Conservation (phyloP, 2,329 filamentous ascomycete species). For the Eutypa lata region DNA sequence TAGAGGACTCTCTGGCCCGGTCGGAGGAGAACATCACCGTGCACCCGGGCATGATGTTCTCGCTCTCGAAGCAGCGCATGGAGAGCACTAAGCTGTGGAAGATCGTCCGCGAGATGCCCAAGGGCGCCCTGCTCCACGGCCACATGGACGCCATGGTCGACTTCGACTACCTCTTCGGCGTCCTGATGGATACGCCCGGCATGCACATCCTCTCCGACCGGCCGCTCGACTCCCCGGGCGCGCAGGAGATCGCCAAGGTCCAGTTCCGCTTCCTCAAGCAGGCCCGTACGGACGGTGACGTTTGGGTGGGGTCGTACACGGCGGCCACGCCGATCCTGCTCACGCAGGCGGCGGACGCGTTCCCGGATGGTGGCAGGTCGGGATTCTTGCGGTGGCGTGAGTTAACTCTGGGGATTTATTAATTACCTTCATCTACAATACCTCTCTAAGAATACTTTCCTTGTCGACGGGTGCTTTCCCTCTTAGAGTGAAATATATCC, state of each 20-base stretch:
- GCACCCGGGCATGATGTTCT: conserved; percentile 93
- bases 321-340: conserved; percentile 56
- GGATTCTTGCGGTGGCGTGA: conserved; percentile 70
- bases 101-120: conserved; percentile 83
- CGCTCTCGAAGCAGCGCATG: conserved; percentile 79
- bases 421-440: too few relatives aligned
- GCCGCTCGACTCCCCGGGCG: conserved; percentile 51
- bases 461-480: too few relatives aligned
- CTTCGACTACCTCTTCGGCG: conserved; percentile 72
- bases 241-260: conserved; percentile 53
- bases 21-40: conserved; percentile 59
- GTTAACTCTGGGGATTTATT: too few relatives aligned
- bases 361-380: conserved; percentile 66
- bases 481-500: too few relatives aligned
- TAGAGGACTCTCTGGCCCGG: conserved; percentile 67
- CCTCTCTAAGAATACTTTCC: too few relatives aligned
- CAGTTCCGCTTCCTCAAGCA: conserved; percentile 59
- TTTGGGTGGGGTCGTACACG: conserved; percentile 68
- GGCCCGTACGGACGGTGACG: conserved; percentile 40
- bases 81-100: conserved; percentile 81
- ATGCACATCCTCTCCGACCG: conserved; percentile 67
- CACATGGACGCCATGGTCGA: conserved; percentile 92
- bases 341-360: conserved; percentile 65
- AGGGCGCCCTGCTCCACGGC: conserved; percentile 81
- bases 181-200: conserved; percentile 67